phyloP scores from a whole-genome alignment of 148 eudicot species.

The Spergularia bocconei region DNA sequence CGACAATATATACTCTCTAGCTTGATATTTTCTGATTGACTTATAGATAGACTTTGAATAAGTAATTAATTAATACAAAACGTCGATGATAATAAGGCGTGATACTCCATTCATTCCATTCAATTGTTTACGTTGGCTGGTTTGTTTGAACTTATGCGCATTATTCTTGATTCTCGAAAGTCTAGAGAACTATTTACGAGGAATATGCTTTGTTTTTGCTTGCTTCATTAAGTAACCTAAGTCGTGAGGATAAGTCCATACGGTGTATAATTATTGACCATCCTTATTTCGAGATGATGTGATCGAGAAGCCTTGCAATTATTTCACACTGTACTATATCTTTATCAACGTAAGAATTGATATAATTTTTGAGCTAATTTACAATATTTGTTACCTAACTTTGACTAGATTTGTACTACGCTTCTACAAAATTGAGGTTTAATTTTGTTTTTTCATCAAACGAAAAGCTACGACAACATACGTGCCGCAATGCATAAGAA shows the following conservation, averaged over 20 bases:
- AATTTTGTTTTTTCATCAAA: too few species aligned
- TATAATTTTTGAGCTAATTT: too few species aligned
- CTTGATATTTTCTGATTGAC: not conserved
- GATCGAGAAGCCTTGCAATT: too few species aligned
- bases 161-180: not conserved
- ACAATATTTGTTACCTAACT: too few species aligned
- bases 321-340: too few species aligned
- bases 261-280: not conserved
- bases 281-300: not conserved
- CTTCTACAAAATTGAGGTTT: too few species aligned
- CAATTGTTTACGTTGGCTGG: too few species aligned
- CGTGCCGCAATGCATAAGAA: too few species aligned
- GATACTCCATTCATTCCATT: too few species aligned
- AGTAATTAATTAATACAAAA: not conserved
- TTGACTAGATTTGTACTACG: too few species aligned
- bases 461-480: too few species aligned
- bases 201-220: conserved; percentile 34
- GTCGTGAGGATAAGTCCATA: conserved; percentile 16
- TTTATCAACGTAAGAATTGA: too few species aligned
- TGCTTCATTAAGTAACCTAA: conserved; percentile 15
- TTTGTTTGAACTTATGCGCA: not conserved
- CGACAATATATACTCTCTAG: not conserved
- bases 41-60: not conserved
- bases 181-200: not conserved
- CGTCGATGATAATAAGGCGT: not conserved